phyloP scores from a whole-genome alignment of 1,139 yeast genomes.

The Blastobotrys apis region DNA sequence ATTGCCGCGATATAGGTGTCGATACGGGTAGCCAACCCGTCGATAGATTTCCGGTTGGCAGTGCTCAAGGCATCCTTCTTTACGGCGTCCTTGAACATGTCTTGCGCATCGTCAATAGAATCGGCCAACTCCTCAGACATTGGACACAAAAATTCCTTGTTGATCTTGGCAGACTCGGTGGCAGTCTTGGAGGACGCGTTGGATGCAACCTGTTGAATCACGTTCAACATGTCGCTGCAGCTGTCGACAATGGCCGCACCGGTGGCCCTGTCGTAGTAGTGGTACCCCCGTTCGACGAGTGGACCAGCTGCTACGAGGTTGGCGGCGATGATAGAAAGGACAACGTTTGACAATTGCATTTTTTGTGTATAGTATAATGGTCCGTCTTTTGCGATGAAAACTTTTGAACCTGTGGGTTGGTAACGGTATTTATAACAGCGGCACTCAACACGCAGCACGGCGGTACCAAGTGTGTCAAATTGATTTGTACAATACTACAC shows the following conservation, averaged over 20 bases:
- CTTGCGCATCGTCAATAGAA: conserved; percentile 7
- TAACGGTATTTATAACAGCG: too few relatives aligned
- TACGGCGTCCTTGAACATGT: conserved; percentile 1
- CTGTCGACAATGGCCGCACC: conserved; percentile 3
- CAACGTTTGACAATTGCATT: conserved; percentile 7
- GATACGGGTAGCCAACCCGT: background rate
- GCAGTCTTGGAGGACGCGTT: background rate
- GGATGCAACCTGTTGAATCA: background rate
- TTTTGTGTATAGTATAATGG: too few relatives aligned
- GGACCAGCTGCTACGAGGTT: conserved; percentile 2
- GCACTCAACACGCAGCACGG: too few relatives aligned
- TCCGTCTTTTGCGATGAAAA: too few relatives aligned
- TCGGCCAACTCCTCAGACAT: conserved; percentile 8
- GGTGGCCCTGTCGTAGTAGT: conserved; percentile 3
- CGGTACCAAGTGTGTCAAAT: too few relatives aligned
- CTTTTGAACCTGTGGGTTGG: too few relatives aligned
- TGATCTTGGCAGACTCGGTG: background rate
- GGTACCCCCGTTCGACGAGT: background rate
- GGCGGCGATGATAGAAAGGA: conserved; percentile 7
- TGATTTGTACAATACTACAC: too few relatives aligned
- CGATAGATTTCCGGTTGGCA: background rate
- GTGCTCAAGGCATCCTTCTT: background rate
- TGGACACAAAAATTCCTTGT: conserved; percentile 7
- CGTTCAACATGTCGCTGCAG: background rate
- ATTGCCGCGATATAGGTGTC: background rate